These are phyloP conservation scores for Aureobasidium sp. DNA, from an alignment of 2,329 filamentous ascomycete genomes.

Conservation along the genomic window DNA sequence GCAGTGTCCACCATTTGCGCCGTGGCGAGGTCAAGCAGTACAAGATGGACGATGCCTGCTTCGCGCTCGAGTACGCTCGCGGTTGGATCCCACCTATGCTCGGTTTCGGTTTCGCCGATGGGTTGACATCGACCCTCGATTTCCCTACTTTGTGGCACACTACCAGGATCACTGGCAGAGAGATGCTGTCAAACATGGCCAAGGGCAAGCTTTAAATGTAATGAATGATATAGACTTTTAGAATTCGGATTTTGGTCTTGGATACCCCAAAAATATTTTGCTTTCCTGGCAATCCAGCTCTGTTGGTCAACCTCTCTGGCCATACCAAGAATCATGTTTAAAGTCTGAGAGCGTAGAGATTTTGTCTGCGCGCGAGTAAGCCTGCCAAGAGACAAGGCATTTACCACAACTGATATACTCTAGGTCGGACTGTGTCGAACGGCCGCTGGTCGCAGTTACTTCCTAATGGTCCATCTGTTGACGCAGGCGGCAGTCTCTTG, in stretches of 20 bases:
- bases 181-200: conserved; percentile 69
- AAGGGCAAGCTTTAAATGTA: conserved; percentile 49
- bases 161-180: conserved; percentile 61
- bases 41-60: conserved; percentile 68
- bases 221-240: neutral
- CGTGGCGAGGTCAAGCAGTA: conserved; percentile 75
- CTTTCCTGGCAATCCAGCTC: no score
- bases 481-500: neutral
- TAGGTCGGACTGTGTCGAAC: no score
- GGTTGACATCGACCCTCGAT: conserved; percentile 72
- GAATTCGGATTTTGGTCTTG: neutral
- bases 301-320: no score
- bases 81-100: conserved; percentile 94
- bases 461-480: no score
- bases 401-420: no score
- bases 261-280: no score
- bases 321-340: no score
- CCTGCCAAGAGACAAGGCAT: no score
- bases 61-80: conserved; percentile 74
- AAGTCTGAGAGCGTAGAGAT: no score
- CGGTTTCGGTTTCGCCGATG: conserved; percentile 81
- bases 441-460: no score
- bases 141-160: conserved; percentile 79
- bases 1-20: conserved; percentile 63
- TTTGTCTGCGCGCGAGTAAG: no score